These are phyloP conservation scores for Sordariomycetes sp. DNA, from an alignment of 2,329 filamentous ascomycete species.

Conservation along the genomic window DNA sequence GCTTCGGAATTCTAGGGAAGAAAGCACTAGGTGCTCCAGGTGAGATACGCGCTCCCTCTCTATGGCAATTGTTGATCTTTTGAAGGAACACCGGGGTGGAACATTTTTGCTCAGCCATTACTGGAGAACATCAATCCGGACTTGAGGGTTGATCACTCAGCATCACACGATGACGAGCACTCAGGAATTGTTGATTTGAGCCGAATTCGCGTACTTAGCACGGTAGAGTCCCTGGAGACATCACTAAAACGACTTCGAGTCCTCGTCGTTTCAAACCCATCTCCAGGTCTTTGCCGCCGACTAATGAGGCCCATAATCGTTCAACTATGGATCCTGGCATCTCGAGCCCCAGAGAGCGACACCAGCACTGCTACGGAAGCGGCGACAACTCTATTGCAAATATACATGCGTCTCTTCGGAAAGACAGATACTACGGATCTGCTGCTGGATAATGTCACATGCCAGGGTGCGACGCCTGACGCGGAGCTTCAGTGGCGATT, in stretches of 20 bases:
- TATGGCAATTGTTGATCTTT: not conserved
- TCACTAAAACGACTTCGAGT: constrained; percentile 46
- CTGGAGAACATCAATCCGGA: constrained; percentile 40
- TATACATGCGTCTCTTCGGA: constrained; percentile 48
- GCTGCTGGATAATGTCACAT: constrained; percentile 47
- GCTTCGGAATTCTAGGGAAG: constrained; percentile 56
- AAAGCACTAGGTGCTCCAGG: constrained; percentile 52
- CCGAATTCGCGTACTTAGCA: constrained; percentile 32
- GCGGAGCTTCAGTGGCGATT: constrained; percentile 41
- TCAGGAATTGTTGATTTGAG: constrained; percentile 37
- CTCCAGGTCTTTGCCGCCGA: constrained; percentile 54
- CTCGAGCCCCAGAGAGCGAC: constrained; percentile 21
- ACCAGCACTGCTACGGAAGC: constrained; percentile 31
- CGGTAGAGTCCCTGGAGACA: constrained; percentile 33
- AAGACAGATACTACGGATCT: constrained; percentile 35
- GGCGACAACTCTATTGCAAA: constrained; percentile 41
- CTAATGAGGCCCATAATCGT: constrained; percentile 49
- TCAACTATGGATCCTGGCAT: constrained; percentile 54
- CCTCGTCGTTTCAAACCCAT: constrained; percentile 54
- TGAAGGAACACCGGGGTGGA: constrained; percentile 50
- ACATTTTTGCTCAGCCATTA: constrained; percentile 49
- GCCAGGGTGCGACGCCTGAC: constrained; percentile 32
- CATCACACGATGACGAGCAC: constrained; percentile 12
- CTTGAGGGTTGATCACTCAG: constrained; percentile 9
- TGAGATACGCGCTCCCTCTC: no score